Percentiles rank a stretch among this genome's conserved stretches.
phyloP scores from a whole-genome alignment of 306 rosid genomes.

The Quercus mongolica region DNA sequence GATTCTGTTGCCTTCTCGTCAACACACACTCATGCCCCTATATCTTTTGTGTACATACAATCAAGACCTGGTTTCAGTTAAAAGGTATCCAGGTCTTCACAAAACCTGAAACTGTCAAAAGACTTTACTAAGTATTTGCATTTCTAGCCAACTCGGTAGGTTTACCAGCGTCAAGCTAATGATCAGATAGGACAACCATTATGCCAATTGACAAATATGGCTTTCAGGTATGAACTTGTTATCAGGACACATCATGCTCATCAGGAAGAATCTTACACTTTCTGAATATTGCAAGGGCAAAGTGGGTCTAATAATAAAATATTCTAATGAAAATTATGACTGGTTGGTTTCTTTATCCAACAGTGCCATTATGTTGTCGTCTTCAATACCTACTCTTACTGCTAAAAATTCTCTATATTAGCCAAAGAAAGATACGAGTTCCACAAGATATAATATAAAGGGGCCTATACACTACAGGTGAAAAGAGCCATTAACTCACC shows the following conservation, averaged over 20 bases:
- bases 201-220: slow-evolving; percentile 2
- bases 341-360: background rate
- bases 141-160: slow-evolving; percentile 77
- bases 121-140: slow-evolving; percentile 42
- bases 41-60: background rate
- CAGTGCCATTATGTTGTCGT: background rate
- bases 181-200: slow-evolving; percentile 35
- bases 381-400: background rate
- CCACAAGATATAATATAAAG: background rate
- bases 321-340: background rate
- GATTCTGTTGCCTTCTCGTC: background rate
- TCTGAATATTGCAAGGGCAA: background rate
- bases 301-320: background rate
- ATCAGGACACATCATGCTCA: background rate
- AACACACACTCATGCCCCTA: background rate
- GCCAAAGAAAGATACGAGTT: background rate
- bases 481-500: slow-evolving; percentile 54
- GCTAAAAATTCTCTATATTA: background rate
- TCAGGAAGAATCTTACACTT: background rate
- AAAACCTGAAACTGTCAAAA: slow-evolving; percentile 46
- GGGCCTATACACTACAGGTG: background rate
- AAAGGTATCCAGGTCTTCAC: slow-evolving; percentile 63
- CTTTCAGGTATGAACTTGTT: background rate
- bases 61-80: slow-evolving; percentile 47
- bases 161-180: slow-evolving; percentile 56